Base-by-base conservation (phyloP, 768 basidiomycete genomes). In the Suillus subluteus region DNA sequence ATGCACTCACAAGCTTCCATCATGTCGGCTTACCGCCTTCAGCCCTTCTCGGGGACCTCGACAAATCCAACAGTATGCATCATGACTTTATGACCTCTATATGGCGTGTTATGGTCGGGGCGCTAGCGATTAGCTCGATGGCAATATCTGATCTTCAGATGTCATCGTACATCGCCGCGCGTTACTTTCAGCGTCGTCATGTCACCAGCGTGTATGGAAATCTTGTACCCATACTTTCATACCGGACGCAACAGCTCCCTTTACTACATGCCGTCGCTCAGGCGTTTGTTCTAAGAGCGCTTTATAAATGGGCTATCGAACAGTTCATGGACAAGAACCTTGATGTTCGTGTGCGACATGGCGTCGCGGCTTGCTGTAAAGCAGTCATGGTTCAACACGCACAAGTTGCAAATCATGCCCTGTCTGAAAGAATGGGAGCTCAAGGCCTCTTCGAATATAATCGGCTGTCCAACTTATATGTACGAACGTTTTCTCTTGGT, bases 241-340 rank as follows among this genome's bases (percentile, higher is more conserved):
- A 82, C 77, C 72, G 76, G 7, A 83, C 83, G 9, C 83, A 83
- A 69, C 74, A 82, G 41, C 69, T 68, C 3, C 83, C 83, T 16
- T 75, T 83, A 32, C 66, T 83, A 11, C 68, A 69, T 7, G 76
- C 79, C 4, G 46, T 80, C 0, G 76, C 82, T 7, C 79, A 80
- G 65, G 55, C 74, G 5, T 77, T 73, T 44, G 82, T 83, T 4
- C 43, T 82, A 58, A 66, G 77, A 37, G 80, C 75, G 23, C 74
- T 79, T n/a, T 64, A 67, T 32, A 70, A 73, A 40, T 58, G 65
- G 32, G 74, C 76, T 0, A 65, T 73, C 4, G 40, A 43, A 8
- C n/a, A 68, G 30, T 82, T 83, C 70, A 62, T 59, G 21, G 75
- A 79, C 50, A 12, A 50, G 15, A 62, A 62, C 4, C 30, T 67